phyloP scores from a whole-genome alignment of 1,139 yeast genomes.

The Meyerozyma sp. region DNA sequence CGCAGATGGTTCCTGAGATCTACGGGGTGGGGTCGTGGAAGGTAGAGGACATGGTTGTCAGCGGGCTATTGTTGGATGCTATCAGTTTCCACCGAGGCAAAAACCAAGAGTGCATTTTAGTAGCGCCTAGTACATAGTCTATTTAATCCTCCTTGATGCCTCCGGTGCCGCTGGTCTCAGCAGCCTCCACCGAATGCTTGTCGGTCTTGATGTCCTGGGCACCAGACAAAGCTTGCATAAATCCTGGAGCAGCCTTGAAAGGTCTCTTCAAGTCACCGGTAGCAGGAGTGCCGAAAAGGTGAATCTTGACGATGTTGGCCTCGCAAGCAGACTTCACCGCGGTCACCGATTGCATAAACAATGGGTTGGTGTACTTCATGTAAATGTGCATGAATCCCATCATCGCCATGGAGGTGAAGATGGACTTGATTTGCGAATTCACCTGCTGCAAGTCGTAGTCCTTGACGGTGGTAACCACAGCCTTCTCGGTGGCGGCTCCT shows the following conservation, averaged over 20 bases:
- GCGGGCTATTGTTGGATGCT: constrained; percentile 56
- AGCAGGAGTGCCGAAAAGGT: constrained; percentile 78
- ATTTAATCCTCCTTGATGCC: constrained; percentile 84
- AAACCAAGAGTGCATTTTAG: constrained; percentile 57
- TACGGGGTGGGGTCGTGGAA: constrained; percentile 60
- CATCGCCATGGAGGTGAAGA: constrained; percentile 91
- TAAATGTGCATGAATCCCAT: constrained; percentile 98
- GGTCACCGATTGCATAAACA: constrained; percentile 89
- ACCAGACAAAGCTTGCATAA: constrained; percentile 65
- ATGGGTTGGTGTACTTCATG: constrained; percentile 97
- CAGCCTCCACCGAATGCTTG: constrained; percentile 78
- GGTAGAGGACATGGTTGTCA: constrained; percentile 51
- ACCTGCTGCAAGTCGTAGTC: constrained; percentile 92
- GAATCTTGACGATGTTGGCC: constrained; percentile 87
- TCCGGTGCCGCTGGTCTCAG: constrained; percentile 83
- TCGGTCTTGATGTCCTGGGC: constrained; percentile 64
- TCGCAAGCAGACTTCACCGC: constrained; percentile 90
- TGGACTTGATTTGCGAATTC: constrained; percentile 70
- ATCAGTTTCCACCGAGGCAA: constrained; percentile 55
- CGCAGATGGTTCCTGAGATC: constrained; percentile 55
- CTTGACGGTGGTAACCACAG: constrained; percentile 85
- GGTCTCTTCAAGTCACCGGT: constrained; percentile 95
- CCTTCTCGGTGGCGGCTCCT: constrained; percentile 67
- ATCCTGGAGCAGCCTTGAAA: constrained; percentile 81
- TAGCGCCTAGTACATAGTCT: constrained; percentile 17